Conservation (phyloP, 2,329 filamentous ascomycete genomes). For the Cadophora sp. region DNA sequence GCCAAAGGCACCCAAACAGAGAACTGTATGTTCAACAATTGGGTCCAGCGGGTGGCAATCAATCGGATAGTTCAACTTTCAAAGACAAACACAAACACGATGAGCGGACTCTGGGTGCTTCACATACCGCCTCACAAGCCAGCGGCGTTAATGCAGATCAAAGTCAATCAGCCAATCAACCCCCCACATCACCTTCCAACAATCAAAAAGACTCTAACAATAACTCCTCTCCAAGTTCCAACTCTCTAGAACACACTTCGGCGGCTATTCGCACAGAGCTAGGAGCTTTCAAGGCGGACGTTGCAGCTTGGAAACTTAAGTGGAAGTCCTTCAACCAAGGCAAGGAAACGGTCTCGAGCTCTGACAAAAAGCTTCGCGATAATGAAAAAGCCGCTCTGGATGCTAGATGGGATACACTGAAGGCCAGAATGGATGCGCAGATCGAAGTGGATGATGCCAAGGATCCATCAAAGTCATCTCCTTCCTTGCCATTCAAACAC, state of each 20-base stretch:
- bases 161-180: background rate
- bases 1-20: background rate
- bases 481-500: constrained; percentile 15
- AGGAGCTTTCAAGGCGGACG: background rate
- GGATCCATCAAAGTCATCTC: background rate
- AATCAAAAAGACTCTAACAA: background rate
- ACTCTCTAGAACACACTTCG: background rate
- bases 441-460: background rate
- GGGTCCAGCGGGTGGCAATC: no score
- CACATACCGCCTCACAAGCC: background rate
- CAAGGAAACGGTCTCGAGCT: constrained; percentile 5
- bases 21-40: background rate
- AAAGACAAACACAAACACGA: background rate
- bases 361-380: background rate
- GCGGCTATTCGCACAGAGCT: background rate
- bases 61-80: no score
- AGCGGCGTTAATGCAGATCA: background rate
- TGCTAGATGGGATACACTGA: constrained; percentile 1
- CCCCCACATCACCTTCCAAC: background rate
- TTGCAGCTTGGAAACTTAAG: background rate
- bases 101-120: background rate
- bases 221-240: background rate
- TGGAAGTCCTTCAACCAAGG: constrained; percentile 10
- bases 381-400: constrained; percentile 3
- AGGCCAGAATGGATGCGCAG: constrained; percentile 2